Evolutionary conservation across 169 alveolate genomes (phyloP).

Genomic region (Plasmodium inui): DNA sequence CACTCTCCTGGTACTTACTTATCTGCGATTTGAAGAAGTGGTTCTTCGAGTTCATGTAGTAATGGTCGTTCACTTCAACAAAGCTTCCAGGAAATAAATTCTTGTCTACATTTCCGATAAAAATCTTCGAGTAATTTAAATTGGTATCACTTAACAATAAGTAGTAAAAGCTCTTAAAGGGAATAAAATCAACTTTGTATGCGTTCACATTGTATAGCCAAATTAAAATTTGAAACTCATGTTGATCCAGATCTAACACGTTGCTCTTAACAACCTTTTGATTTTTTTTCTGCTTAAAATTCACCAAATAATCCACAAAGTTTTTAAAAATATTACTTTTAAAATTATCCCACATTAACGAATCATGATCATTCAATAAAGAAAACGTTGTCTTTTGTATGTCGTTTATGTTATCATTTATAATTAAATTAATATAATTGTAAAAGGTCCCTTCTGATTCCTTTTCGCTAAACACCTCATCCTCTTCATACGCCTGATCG

Average conservation of each 20-base stretch:
- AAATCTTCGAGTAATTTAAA: constrained; percentile 61
- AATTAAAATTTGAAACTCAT: constrained; percentile 75
- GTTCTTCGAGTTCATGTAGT: constrained; percentile 58
- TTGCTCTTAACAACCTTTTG: constrained; percentile 46
- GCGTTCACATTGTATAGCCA: constrained; percentile 70
- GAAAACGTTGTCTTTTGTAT: constrained; percentile 73
- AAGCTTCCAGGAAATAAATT: constrained; percentile 11
- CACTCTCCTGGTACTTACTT: constrained; percentile 4
- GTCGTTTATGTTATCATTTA: constrained; percentile 71
- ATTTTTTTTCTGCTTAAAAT: constrained; percentile 52
- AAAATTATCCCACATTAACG: constrained; percentile 73
- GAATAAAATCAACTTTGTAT: constrained; percentile 42
- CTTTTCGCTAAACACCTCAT: constrained; percentile 29
- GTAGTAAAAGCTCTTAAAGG: constrained; percentile 68
- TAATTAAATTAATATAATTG: constrained; percentile 66
- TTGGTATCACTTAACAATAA: constrained; percentile 59
- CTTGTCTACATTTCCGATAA: constrained; percentile 48
- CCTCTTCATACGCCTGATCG: constrained; percentile 26
- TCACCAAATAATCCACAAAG: constrained; percentile 61
- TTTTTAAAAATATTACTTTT: constrained; percentile 64
- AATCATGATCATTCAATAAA: constrained; percentile 73
- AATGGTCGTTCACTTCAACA: constrained; percentile 73
- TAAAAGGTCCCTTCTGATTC: constrained; percentile 31
- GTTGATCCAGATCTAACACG: constrained; percentile 65
- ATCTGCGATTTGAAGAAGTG: constrained; percentile 54